These are phyloP conservation scores for Lantana camara DNA, from an alignment of 257 asterid species.

Conservation along the genomic window DNA sequence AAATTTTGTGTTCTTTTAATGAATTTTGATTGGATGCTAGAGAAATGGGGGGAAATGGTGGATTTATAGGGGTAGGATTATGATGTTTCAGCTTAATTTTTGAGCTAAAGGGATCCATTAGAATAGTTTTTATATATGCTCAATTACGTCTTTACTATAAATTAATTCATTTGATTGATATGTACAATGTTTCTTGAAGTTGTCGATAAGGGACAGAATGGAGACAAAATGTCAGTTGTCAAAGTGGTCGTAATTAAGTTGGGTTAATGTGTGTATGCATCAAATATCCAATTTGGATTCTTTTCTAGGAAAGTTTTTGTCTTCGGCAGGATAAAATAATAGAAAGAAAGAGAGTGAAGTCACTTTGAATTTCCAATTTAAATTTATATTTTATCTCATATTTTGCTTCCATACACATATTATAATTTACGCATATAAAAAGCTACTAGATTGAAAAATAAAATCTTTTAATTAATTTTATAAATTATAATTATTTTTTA, in stretches of 20 bases:
- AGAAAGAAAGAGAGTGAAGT: neutral
- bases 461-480: no score
- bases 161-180: neutral
- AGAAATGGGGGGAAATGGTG: neutral
- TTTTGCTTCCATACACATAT: no score
- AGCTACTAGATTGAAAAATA: no score
- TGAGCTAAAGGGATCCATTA: no score
- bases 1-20: no score
- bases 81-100: no score
- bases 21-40: neutral
- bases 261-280: neutral
- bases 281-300: neutral
- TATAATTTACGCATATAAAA: no score
- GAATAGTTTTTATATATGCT: no score
- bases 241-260: neutral
- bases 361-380: no score
- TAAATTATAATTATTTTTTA: no score
- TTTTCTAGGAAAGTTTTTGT: neutral
- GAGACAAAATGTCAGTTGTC: neutral
- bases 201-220: neutral
- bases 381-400: no score
- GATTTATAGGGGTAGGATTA: neutral
- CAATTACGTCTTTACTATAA: no score
- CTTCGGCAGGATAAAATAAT: conserved; percentile 8
- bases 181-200: conserved; percentile 24